Evolutionary conservation across 1,139 yeast genomes (phyloP).

Genomic region (Kluyveromyces sp.): DNA sequence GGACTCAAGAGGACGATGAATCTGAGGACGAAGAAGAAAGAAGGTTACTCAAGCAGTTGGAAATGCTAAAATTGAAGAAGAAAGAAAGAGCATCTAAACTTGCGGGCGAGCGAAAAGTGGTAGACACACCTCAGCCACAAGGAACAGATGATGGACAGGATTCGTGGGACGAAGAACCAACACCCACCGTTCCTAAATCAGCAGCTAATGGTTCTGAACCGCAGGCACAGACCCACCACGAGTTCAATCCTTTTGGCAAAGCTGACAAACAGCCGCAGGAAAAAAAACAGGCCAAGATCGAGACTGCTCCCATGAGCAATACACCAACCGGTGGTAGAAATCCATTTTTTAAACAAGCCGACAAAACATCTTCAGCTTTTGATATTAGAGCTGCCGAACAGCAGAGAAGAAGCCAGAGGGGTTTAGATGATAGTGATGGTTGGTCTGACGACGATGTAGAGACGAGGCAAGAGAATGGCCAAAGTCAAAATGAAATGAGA

Average conservation of each 20-base stretch:
- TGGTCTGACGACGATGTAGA: slow-evolving; percentile 51
- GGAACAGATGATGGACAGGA: slow-evolving; percentile 15
- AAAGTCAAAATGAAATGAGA: slow-evolving; percentile 16
- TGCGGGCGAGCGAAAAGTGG: slow-evolving; percentile 31
- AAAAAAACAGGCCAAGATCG: background rate
- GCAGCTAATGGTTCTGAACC: background rate
- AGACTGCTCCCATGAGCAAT: slow-evolving; percentile 5
- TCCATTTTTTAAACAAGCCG: slow-evolving; percentile 47
- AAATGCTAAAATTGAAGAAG: slow-evolving; percentile 51
- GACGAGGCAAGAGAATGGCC: slow-evolving; percentile 33
- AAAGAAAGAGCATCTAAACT: slow-evolving; percentile 35
- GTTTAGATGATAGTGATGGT: slow-evolving; percentile 45
- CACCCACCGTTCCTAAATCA: background rate
- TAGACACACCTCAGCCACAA: slow-evolving; percentile 38
- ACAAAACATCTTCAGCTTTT: slow-evolving; percentile 30
- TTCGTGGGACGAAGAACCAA: slow-evolving; percentile 11
- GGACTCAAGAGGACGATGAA: too few species aligned
- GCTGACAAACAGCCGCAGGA: background rate
- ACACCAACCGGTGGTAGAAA: slow-evolving; percentile 14
- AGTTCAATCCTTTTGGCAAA: slow-evolving; percentile 12
- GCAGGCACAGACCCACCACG: slow-evolving; percentile 11
- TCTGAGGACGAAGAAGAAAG: slow-evolving; percentile 37
- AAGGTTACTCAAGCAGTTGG: slow-evolving; percentile 31
- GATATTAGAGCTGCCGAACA: slow-evolving; percentile 54
- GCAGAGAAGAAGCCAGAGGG: slow-evolving; percentile 61